Conservation (phyloP, 768 basidiomycete species). For the Xanthoconium stramineum region DNA sequence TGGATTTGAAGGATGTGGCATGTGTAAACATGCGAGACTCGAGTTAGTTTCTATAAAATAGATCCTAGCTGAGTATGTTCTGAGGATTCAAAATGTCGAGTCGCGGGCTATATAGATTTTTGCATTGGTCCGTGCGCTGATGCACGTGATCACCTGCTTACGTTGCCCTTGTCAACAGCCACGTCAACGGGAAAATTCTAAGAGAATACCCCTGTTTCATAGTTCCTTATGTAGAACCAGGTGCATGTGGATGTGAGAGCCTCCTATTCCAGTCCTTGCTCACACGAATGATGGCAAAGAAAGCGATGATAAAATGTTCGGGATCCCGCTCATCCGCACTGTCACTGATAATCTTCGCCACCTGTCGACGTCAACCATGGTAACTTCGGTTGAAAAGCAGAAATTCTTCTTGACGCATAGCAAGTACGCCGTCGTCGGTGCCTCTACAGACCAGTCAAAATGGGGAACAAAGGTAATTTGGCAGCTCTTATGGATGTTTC, state of each 20-base stretch:
- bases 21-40: conserved; percentile 79
- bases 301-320: background rate
- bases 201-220: background rate
- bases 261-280: no score
- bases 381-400: conserved; percentile 41
- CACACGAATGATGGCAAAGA: background rate
- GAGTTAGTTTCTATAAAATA: conserved; percentile 77
- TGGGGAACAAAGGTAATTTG: conserved; percentile 66
- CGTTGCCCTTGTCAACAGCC: background rate
- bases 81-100: conserved; percentile 35
- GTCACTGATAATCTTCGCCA: conserved; percentile 3
- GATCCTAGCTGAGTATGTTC: conserved; percentile 82
- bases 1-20: conserved; percentile 71
- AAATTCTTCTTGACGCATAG: conserved; percentile 58
- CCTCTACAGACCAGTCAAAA: conserved; percentile 75
- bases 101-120: conserved; percentile 33
- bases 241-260: no score
- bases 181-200: background rate
- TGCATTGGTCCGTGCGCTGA: conserved; percentile 33
- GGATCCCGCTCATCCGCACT: conserved; percentile 2
- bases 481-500: background rate
- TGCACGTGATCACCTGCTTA: conserved; percentile 19
- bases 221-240: background rate
- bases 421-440: conserved; percentile 76
- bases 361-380: conserved; percentile 21